Evolutionary conservation across 371 early-diverging fungal species (phyloP).

Genomic region (Rhizopus stolonifer): DNA sequence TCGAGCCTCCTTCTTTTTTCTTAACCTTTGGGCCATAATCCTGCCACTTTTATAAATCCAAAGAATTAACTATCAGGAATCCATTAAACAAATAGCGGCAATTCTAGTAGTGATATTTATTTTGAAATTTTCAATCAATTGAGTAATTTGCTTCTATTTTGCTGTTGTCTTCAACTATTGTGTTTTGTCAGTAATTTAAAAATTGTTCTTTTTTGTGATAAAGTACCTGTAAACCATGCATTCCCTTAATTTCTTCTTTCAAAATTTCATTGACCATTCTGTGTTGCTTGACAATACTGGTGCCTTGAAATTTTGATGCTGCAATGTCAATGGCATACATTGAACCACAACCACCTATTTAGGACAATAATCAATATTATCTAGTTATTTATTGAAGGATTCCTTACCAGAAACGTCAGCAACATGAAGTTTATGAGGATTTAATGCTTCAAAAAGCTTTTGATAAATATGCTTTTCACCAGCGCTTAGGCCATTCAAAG

Average conservation of each 20-base stretch:
- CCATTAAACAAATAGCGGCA: too few relatives aligned
- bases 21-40: too few relatives aligned
- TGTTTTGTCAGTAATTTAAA: background rate
- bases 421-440: slow-evolving; percentile 76
- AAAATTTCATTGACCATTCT: slow-evolving; percentile 84
- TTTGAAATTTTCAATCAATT: too few relatives aligned
- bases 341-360: slow-evolving; percentile 87
- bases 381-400: background rate
- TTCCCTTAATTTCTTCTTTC: slow-evolving; percentile 86
- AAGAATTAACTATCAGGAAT: too few relatives aligned
- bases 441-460: slow-evolving; percentile 68
- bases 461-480: slow-evolving; percentile 76
- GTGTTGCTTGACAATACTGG: slow-evolving; percentile 84
- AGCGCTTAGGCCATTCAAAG: slow-evolving; percentile 33
- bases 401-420: slow-evolving; percentile 76
- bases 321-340: slow-evolving; percentile 91
- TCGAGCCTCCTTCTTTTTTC: too few relatives aligned
- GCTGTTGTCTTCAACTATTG: slow-evolving; percentile 1
- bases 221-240: slow-evolving; percentile 84
- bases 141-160: background rate
- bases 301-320: slow-evolving; percentile 72
- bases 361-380: background rate
- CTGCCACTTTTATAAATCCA: too few relatives aligned
- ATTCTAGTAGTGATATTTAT: too few relatives aligned
- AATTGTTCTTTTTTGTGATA: background rate